phyloP scores from a whole-genome alignment of 2,329 filamentous ascomycete species.

The Colletotrichum australisinense region DNA sequence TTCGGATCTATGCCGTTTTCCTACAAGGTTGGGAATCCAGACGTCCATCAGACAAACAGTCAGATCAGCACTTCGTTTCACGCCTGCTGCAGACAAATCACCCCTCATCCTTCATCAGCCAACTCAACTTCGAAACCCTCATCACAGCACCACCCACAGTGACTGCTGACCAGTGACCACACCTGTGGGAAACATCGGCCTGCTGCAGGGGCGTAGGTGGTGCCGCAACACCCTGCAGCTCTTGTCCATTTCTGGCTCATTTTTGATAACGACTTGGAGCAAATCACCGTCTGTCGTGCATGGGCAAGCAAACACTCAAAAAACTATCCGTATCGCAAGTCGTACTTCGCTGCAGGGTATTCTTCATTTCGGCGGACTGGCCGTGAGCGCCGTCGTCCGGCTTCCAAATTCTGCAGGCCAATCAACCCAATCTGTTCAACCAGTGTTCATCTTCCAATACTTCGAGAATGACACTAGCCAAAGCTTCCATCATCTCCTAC shows the following conservation, averaged over 20 bases:
- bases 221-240: conserved; percentile 18
- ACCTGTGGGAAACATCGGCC: conserved; percentile 1
- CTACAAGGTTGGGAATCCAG: neutral
- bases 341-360: neutral
- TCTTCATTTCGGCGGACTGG: neutral
- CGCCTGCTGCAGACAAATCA: conserved; percentile 32
- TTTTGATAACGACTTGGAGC: neutral
- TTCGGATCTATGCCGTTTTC: conserved; percentile 9
- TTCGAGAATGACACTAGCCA: conserved; percentile 22
- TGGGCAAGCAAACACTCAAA: neutral
- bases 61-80: conserved; percentile 26
- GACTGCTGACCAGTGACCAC: neutral
- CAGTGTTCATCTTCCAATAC: neutral
- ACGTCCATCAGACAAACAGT: conserved; percentile 26
- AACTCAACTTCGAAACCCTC: neutral
- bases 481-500: neutral
- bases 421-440: neutral
- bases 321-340: neutral
- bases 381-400: neutral
- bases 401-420: neutral
- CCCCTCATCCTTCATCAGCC: neutral
- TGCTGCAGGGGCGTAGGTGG: conserved; percentile 21
- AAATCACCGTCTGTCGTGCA: conserved; percentile 1
- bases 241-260: conserved; percentile 4
- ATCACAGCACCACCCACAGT: neutral